These are phyloP conservation scores for Cardiospermum halicacabum DNA, from an alignment of 345 rosid genomes.

Conservation along the genomic window DNA sequence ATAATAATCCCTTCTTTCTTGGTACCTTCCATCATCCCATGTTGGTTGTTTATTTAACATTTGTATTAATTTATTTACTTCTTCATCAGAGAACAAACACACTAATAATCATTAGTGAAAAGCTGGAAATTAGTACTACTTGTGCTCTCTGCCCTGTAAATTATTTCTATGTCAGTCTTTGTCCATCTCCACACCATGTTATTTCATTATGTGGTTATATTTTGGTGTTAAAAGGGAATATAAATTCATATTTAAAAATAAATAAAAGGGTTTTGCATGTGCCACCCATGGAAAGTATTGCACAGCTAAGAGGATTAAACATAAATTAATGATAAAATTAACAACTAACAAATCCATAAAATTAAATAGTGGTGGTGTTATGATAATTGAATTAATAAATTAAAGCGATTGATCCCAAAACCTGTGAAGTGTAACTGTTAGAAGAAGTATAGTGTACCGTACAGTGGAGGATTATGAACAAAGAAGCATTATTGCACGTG, in stretches of 20 bases:
- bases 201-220: too few species aligned
- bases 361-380: background rate
- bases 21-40: conserved; percentile 24
- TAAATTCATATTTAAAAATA: background rate
- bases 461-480: conserved; percentile 1
- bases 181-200: too few species aligned
- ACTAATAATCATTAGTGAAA: background rate
- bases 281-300: background rate
- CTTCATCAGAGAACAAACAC: background rate
- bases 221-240: too few species aligned
- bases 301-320: conserved; percentile 6
- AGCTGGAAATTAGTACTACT: background rate
- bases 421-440: background rate
- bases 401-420: conserved; percentile 9
- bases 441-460: conserved; percentile 6
- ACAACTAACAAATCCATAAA: background rate
- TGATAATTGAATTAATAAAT: conserved; percentile 2
- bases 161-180: background rate
- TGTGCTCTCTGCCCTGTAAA: background rate
- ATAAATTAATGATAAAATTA: background rate
- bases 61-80: too few species aligned
- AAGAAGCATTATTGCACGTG: conserved; percentile 35
- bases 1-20: too few species aligned
- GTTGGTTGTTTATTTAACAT: conserved; percentile 11
- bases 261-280: conserved; percentile 13